These are phyloP conservation scores for Fusarium luffae DNA, from an alignment of 2,329 filamentous ascomycete genomes.

Conservation along the genomic window DNA sequence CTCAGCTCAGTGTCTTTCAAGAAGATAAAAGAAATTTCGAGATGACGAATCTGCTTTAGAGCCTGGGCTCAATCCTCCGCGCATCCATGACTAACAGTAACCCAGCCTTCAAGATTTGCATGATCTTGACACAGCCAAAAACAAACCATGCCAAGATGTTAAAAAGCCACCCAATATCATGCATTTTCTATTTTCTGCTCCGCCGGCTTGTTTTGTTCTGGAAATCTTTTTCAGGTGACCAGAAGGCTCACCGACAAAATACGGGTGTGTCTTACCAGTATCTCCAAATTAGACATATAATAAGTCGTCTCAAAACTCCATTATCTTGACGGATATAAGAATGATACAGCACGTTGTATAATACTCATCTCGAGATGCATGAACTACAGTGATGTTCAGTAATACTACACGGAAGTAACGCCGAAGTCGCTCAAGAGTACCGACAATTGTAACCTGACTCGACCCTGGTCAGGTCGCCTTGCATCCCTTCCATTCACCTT, in stretches of 20 bases:
- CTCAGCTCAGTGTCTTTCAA: not conserved
- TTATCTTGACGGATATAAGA: not conserved
- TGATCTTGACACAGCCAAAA: conserved; percentile 45
- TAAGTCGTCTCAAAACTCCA: not conserved
- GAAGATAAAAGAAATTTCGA: conserved; percentile 17
- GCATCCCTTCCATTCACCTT: conserved; percentile 4
- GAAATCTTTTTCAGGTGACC: conserved; percentile 12
- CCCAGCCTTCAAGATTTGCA: conserved; percentile 36
- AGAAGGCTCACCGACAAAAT: conserved; percentile 31
- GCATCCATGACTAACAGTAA: conserved; percentile 39
- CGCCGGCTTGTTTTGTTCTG: conserved; percentile 3
- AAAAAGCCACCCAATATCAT: conserved; percentile 27
- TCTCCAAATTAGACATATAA: not conserved
- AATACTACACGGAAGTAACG: not conserved
- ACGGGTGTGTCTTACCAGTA: not conserved
- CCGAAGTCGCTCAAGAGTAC: conserved; percentile 1
- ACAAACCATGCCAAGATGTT: conserved; percentile 32
- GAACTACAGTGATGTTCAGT: not conserved
- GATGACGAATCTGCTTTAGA: not conserved
- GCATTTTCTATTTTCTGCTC: conserved; percentile 30
- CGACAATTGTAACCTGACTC: not conserved
- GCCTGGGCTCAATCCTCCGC: conserved; percentile 15
- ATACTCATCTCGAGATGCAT: not conserved
- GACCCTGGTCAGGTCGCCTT: conserved; percentile 13
- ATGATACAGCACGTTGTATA: not conserved